Conservation (phyloP, 331 rosid species). For the Malus hybrid region DNA sequence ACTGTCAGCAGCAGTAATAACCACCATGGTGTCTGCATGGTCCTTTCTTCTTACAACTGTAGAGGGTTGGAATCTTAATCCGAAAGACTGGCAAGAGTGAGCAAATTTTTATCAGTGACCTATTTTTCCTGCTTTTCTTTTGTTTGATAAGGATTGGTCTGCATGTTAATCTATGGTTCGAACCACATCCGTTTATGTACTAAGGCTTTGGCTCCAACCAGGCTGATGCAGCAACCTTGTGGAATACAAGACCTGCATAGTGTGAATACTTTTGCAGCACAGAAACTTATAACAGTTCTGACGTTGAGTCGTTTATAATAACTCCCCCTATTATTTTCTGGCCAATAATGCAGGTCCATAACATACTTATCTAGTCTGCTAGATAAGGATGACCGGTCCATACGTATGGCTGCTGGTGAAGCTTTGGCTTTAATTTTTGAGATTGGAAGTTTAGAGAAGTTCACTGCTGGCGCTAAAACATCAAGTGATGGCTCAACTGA, state of each 20-base stretch:
- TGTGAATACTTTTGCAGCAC: no score
- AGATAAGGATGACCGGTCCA: constrained; percentile 82
- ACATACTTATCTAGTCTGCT: constrained; percentile 71
- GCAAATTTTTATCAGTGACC: not conserved
- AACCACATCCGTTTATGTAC: not conserved
- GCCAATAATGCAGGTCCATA: constrained; percentile 53
- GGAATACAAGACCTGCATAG: not conserved
- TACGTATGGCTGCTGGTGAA: constrained; percentile 92
- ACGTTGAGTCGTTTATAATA: no score
- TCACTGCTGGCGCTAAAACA: constrained; percentile 34
- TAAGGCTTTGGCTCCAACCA: not conserved
- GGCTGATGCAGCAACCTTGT: not conserved
- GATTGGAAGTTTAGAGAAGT: constrained; percentile 56
- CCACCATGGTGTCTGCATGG: constrained; percentile 76
- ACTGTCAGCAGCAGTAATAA: constrained; percentile 52
- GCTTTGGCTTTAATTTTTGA: constrained; percentile 89
- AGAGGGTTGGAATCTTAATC: constrained; percentile 49
- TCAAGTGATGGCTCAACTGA: constrained; percentile 28
- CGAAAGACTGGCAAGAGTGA: constrained; percentile 77
- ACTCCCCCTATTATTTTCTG: not conserved
- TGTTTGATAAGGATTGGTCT: not conserved
- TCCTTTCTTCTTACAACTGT: constrained; percentile 85
- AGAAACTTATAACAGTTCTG: no score
- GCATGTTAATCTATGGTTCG: not conserved
- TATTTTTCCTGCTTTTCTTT: not conserved